These are phyloP conservation scores for Globisporangium acanthophoron DNA, from an alignment of 352 stramenopile genomes.

Conservation along the genomic window DNA sequence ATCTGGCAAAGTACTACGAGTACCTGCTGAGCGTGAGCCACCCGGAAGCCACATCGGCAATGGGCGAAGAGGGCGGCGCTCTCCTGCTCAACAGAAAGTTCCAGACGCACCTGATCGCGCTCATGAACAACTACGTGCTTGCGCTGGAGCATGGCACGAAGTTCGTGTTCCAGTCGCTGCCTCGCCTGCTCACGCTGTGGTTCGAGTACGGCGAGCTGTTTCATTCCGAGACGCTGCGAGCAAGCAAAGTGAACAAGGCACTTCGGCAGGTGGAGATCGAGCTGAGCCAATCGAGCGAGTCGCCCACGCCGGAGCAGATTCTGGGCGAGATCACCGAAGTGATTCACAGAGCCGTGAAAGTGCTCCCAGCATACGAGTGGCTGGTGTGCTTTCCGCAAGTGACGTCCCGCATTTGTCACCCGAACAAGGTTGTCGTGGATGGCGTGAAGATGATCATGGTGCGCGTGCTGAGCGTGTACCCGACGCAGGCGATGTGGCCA, in stretches of 20 bases:
- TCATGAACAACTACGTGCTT: constrained; percentile 94
- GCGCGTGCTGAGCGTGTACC: constrained; percentile 91
- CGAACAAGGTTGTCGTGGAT: constrained; percentile 78
- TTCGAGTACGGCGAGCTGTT: constrained; percentile 93
- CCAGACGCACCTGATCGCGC: constrained; percentile 70
- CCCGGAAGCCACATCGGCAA: constrained; percentile 21
- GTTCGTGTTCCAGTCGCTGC: constrained; percentile 96
- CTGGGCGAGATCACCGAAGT: constrained; percentile 60
- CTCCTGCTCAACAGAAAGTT: constrained; percentile 55
- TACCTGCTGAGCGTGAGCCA: constrained; percentile 82
- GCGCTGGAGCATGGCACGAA: constrained; percentile 86
- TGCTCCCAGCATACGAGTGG: constrained; percentile 90
- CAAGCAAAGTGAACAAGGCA: constrained; percentile 49
- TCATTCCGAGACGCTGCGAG: constrained; percentile 22
- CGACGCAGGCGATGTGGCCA: constrained; percentile 96
- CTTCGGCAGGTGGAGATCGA: constrained; percentile 57
- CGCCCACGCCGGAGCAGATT: constrained; percentile 35
- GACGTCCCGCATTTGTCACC: constrained; percentile 92
- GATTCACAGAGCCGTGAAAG: constrained; percentile 49
- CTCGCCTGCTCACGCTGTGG: constrained; percentile 96
- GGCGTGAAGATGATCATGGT: constrained; percentile 93
- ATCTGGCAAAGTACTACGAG: constrained; percentile 89
- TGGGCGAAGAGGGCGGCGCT: constrained; percentile 30
- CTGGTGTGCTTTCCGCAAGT: constrained; percentile 98
- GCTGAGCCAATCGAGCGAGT: constrained; percentile 38